Evolutionary conservation across 768 basidiomycete genomes (phyloP).

Genomic region (Leccinum broughii): DNA sequence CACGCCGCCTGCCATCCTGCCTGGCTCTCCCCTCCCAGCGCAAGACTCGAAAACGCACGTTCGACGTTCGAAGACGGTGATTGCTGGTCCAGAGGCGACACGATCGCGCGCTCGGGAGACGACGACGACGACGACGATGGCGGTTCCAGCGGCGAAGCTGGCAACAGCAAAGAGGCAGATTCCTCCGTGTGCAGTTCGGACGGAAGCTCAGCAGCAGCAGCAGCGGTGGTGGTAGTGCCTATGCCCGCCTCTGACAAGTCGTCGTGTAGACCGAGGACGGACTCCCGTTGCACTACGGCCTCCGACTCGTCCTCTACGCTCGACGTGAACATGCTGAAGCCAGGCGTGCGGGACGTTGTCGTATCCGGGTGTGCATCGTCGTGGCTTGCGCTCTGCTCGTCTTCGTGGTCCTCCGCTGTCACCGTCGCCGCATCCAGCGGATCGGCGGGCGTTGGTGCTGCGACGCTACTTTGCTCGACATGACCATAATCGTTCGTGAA

Average conservation of each 20-base stretch:
- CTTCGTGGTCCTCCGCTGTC: slow-evolving; percentile 34
- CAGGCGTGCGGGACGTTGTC: slow-evolving; percentile 38
- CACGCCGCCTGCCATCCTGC: slow-evolving; percentile 57
- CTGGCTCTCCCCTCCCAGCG: slow-evolving; percentile 46
- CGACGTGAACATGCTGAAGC: slow-evolving; percentile 45
- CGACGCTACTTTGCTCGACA: slow-evolving; percentile 21
- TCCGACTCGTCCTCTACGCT: slow-evolving; percentile 26
- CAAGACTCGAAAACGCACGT: slow-evolving; percentile 44
- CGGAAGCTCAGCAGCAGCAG: slow-evolving; percentile 1
- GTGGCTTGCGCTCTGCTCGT: slow-evolving; percentile 22
- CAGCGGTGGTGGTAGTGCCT: not conserved
- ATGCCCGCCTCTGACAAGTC: not conserved
- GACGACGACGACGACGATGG: slow-evolving; percentile 13
- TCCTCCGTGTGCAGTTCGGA: slow-evolving; percentile 18
- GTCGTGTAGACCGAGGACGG: slow-evolving; percentile 14
- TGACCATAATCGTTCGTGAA: slow-evolving; percentile 38
- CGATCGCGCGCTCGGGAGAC: slow-evolving; percentile 28
- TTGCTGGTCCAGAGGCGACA: slow-evolving; percentile 33
- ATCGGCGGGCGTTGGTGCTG: slow-evolving; percentile 31
- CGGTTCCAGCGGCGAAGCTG: slow-evolving; percentile 14
- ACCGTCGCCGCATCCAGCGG: slow-evolving; percentile 43
- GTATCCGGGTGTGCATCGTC: slow-evolving; percentile 12
- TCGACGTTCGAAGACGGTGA: slow-evolving; percentile 21
- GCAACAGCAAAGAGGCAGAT: slow-evolving; percentile 6
- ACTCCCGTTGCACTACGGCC: slow-evolving; percentile 11